Conservation (phyloP, 306 rosid genomes). For the Pyrus communis region DNA sequence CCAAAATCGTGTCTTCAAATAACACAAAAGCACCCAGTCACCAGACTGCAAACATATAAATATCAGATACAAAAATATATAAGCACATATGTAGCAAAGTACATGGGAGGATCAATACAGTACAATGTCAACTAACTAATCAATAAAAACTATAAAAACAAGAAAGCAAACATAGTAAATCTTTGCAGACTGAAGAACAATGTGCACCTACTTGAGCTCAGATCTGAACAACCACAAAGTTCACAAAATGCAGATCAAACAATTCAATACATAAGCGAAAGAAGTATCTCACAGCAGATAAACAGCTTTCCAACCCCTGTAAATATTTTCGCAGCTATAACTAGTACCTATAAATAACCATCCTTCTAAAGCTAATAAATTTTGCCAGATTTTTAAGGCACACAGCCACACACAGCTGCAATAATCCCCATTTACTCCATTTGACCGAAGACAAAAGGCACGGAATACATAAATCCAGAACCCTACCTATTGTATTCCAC, state of each 20-base stretch:
- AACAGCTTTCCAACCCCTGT: not conserved
- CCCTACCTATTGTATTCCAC: slow-evolving; percentile 10
- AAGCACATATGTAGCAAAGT: not conserved
- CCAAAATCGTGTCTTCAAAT: not conserved
- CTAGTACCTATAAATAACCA: not conserved
- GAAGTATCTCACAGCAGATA: slow-evolving; percentile 3
- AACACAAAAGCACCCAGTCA: slow-evolving; percentile 6
- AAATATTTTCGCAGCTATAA: not conserved
- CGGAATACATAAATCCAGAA: slow-evolving; percentile 18
- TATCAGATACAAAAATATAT: not conserved
- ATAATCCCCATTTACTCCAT: slow-evolving; percentile 4
- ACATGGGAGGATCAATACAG: not conserved
- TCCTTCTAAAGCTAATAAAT: not conserved
- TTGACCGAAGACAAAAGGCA: slow-evolving; percentile 17
- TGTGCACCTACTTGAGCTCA: not conserved
- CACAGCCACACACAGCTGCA: not conserved
- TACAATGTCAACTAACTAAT: not conserved
- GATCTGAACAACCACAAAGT: slow-evolving; percentile 10
- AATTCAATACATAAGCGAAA: not conserved
- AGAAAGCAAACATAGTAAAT: not conserved
- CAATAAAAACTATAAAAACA: not conserved
- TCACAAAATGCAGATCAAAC: not conserved
- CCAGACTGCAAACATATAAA: slow-evolving; percentile 30
- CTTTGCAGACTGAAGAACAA: not conserved
- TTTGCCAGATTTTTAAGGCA: not conserved